A percentile compares a stretch with the other conserved stretches of the same genome.
Conservation (phyloP, 768 basidiomycete genomes). For the Russula sp. region DNA sequence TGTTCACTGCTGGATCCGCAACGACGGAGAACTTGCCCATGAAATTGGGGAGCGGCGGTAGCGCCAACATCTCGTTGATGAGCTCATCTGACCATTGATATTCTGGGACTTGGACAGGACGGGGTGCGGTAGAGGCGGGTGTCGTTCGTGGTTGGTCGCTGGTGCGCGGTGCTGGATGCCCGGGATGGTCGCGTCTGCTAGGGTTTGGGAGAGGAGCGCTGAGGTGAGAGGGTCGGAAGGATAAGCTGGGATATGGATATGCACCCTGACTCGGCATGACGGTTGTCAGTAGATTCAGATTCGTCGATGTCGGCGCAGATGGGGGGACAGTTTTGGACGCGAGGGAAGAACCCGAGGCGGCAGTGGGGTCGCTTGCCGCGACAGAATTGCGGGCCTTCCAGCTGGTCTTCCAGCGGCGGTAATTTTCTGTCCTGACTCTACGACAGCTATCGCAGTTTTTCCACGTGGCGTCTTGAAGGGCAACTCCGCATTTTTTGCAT, state of each 20-base stretch:
- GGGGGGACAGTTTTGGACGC: neutral
- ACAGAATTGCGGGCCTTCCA: neutral
- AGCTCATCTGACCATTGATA: constrained; percentile 8
- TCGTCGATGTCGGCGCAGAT: neutral
- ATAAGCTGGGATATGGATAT: neutral
- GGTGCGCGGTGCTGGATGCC: neutral
- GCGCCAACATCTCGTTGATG: neutral
- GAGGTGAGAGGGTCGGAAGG: neutral
- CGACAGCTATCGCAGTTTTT: constrained; percentile 9
- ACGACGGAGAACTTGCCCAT: constrained; percentile 11
- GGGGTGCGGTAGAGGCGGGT: neutral
- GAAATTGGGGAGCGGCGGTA: neutral
- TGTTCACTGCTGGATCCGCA: constrained; percentile 1
- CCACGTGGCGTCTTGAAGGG: neutral
- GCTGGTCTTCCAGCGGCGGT: neutral
- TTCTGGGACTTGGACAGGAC: neutral
- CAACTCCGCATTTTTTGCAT: neutral
- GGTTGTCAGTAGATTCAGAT: neutral
- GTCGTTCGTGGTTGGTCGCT: neutral
- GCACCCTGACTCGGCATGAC: neutral
- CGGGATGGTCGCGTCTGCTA: neutral
- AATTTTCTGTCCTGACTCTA: neutral
- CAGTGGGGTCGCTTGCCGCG: neutral
- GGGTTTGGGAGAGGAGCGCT: neutral
- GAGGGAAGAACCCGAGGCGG: neutral